Evolutionary conservation across 805 yeast genomes (phyloP), one percentile per base, ranked within the genome.

Genomic region (Kodamaea laetipori): DNA sequence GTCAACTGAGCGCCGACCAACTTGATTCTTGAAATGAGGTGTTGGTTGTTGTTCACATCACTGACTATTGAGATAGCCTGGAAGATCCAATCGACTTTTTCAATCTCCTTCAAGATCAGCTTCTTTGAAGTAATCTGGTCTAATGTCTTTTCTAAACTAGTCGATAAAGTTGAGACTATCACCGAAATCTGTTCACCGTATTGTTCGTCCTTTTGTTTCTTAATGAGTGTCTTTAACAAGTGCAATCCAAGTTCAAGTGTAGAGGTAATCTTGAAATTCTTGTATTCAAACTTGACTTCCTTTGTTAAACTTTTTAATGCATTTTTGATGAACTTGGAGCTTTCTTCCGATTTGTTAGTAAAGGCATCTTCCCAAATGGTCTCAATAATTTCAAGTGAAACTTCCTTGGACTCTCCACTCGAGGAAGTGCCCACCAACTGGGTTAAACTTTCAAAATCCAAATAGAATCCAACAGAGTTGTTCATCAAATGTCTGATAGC

Each of bases 201-300:
- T 26, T 24, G 19, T 6, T 12, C 16, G 16, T 35, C 27, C 21
- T 24, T 18, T 13, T 25, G 26, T 38, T 33, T 40, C 18, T 12
- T 13, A 6, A 13, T 32, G 43, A 23, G 17, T 32, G 7, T 28
- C 12, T 15, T 23, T 24, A 42, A 31, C 31, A 42, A 37, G 17
- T 37, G 45, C 37, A 42, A 42, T 12, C 28, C 27, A 3, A 42
- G 27, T 25, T 42, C 41, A 24, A 37, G 36, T 13, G 13, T 42
- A 4, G 45, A 41, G 6, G 41, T 15, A 6, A 32, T 24, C 13
- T 31, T 36, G 25, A 28, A 17, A 16, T 3, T 10, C 11, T 27
- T 35, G 23, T 10, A 10, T 5, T 25, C 26, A n/a, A 37, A 37
- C 21, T 26, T 37, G 21, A 25, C 17, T 6, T 37, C 40, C 17